A percentile compares a stretch with the other conserved stretches of the same genome.
phyloP scores from a whole-genome alignment of 2,329 filamentous ascomycete species.

The Nakataea oryzae region DNA sequence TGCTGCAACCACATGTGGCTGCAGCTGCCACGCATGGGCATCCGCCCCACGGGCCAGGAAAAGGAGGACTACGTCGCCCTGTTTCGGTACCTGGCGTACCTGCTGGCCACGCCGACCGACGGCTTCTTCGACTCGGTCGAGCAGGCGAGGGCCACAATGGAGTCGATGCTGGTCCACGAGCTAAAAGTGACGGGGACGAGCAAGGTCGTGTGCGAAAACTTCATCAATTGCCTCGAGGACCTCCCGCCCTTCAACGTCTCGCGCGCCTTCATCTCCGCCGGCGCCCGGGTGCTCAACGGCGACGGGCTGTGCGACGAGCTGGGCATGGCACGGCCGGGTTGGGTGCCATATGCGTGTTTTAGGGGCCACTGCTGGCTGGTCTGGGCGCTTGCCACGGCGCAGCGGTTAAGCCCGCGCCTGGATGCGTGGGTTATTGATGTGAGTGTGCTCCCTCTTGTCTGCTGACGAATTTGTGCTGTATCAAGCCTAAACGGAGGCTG shows the following conservation, averaged over 20 bases:
- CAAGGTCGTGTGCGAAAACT: constrained; percentile 23
- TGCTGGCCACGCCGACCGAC: constrained; percentile 17
- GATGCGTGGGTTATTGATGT: neutral
- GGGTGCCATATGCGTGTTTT: constrained; percentile 18
- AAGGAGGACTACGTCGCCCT: constrained; percentile 53
- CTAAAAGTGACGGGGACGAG: constrained; percentile 21
- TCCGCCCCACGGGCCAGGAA: constrained; percentile 46
- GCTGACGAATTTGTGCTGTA: no score
- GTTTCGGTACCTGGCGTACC: constrained; percentile 25
- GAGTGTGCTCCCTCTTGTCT: no score
- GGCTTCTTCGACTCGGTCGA: constrained; percentile 14
- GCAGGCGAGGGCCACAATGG: constrained; percentile 20
- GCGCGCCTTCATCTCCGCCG: constrained; percentile 22
- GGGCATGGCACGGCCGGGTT: constrained; percentile 18
- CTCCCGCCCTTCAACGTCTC: constrained; percentile 24
- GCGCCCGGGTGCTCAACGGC: constrained; percentile 25
- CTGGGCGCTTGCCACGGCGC: constrained; percentile 13
- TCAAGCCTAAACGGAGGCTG: no score
- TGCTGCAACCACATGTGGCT: constrained; percentile 52
- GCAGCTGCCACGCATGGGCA: constrained; percentile 51
- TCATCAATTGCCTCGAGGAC: constrained; percentile 24
- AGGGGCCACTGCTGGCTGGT: constrained; percentile 21
- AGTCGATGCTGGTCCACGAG: constrained; percentile 22
- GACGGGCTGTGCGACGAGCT: constrained; percentile 24
- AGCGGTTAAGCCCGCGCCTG: constrained; percentile 11